Evolutionary conservation across 805 yeast genomes (phyloP).

Genomic region (Wickerhamomyces rabaulensis): DNA sequence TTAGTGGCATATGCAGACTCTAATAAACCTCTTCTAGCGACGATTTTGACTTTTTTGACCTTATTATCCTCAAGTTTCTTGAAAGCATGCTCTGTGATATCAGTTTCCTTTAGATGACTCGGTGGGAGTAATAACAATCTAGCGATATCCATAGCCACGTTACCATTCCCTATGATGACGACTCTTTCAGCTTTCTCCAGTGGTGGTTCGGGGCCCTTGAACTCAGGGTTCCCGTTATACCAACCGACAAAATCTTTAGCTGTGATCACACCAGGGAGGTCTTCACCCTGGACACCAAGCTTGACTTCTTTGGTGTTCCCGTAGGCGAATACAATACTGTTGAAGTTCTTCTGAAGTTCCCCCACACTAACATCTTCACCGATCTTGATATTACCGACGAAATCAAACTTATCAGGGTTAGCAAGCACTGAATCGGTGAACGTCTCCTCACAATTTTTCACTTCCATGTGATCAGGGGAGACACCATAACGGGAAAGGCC

Average conservation of each 20-base stretch:
- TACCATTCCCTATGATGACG: constrained; percentile 91
- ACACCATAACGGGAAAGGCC: constrained; percentile 93
- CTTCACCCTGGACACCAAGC: constrained; percentile 52
- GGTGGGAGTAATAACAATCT: constrained; percentile 63
- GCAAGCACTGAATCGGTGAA: constrained; percentile 40
- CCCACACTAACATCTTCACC: constrained; percentile 57
- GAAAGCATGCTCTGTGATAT: constrained; percentile 61
- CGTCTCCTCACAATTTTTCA: constrained; percentile 71
- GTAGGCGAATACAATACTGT: constrained; percentile 74
- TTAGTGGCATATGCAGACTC: constrained; percentile 90
- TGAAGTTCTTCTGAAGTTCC: constrained; percentile 50
- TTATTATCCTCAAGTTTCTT: constrained; percentile 43
- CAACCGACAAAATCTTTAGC: constrained; percentile 90
- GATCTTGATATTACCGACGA: constrained; percentile 66
- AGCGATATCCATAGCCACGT: constrained; percentile 90
- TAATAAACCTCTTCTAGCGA: constrained; percentile 80
- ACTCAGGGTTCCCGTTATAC: constrained; percentile 88
- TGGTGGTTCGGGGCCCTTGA: constrained; percentile 41
- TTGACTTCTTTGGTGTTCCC: constrained; percentile 66
- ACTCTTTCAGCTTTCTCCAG: constrained; percentile 58
- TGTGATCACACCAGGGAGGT: constrained; percentile 58
- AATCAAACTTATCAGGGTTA: constrained; percentile 38
- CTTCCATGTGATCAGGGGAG: constrained; percentile 99
- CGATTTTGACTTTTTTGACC: constrained; percentile 62
- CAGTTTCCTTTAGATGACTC: constrained; percentile 61